Conservation (phyloP, 352 stramenopile species). For the Phytophthora macrochlamydospora region DNA sequence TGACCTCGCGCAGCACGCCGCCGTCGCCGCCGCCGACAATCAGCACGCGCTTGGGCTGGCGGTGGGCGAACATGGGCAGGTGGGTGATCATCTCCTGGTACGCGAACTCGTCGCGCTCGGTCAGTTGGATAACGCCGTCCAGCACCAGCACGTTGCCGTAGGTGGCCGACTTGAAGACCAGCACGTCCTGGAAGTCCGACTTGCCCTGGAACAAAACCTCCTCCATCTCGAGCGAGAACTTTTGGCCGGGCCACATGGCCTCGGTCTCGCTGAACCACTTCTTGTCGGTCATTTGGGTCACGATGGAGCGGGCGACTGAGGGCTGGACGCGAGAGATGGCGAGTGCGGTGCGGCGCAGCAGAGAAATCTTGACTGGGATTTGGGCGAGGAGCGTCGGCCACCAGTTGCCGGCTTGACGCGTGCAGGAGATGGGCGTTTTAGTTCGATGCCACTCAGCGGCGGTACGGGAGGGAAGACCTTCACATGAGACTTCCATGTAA, state of each 20-base stretch:
- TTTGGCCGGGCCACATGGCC: constrained; percentile 94
- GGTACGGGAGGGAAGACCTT: constrained; percentile 3
- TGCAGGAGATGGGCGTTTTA: constrained; percentile 15
- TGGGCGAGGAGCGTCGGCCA: constrained; percentile 7
- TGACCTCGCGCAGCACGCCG: constrained; percentile 96
- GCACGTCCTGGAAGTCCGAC: constrained; percentile 97
- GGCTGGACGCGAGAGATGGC: not conserved
- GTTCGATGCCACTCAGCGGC: constrained; percentile 9
- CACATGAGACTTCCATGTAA: no score
- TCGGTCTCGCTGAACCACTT: constrained; percentile 97
- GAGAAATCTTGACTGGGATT: constrained; percentile 23
- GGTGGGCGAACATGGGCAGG: constrained; percentile 96
- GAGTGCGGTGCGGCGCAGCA: constrained; percentile 16
- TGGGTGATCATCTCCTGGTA: constrained; percentile 99
- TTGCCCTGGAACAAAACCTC: constrained; percentile 95
- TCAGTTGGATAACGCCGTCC: constrained; percentile 99
- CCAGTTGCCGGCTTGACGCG: constrained; percentile 19
- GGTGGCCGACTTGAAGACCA: constrained; percentile 98
- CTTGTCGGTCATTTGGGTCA: constrained; percentile 22
- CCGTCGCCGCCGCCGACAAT: constrained; percentile 99
- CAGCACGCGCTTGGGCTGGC: constrained; percentile 94
- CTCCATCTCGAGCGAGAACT: constrained; percentile 94
- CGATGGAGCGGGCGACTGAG: not conserved
- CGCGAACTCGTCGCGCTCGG: constrained; percentile 97
- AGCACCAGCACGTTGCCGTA: constrained; percentile 99